These are phyloP conservation scores for Suillus discolor DNA, from an alignment of 768 basidiomycete species.

Conservation along the genomic window DNA sequence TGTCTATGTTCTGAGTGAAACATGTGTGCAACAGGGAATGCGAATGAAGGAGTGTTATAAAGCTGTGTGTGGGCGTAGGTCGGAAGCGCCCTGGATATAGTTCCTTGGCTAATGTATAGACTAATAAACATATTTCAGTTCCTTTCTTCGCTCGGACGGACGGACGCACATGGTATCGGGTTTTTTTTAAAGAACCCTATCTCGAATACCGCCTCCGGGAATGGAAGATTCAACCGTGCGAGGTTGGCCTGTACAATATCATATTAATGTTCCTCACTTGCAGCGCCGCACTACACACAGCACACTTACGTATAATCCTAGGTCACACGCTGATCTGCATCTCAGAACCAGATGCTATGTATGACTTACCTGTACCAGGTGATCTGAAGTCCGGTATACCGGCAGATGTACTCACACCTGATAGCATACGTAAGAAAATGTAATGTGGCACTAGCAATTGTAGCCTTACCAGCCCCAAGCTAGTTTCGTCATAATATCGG, in stretches of 20 bases:
- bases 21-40: constrained; percentile 72
- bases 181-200: constrained; percentile 82
- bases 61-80: constrained; percentile 89
- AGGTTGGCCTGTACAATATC: constrained; percentile 62
- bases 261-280: not conserved
- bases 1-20: constrained; percentile 94
- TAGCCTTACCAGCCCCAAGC: constrained; percentile 66
- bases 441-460: not conserved
- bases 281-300: not conserved
- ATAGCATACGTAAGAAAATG: not conserved
- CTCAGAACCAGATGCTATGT: not conserved
- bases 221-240: constrained; percentile 76
- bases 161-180: constrained; percentile 72
- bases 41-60: constrained; percentile 78
- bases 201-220: constrained; percentile 95
- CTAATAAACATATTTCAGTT: constrained; percentile 34
- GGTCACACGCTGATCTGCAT: not conserved
- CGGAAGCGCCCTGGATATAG: constrained; percentile 89
- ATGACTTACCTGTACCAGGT: constrained; percentile 69
- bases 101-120: constrained; percentile 92
- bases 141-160: not conserved
- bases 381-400: constrained; percentile 92
- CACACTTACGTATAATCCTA: constrained; percentile 33
- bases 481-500: constrained; percentile 25
- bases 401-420: constrained; percentile 77